Conservation (phyloP, 1,284 basidiomycete species). For the Moniliella sp. region DNA sequence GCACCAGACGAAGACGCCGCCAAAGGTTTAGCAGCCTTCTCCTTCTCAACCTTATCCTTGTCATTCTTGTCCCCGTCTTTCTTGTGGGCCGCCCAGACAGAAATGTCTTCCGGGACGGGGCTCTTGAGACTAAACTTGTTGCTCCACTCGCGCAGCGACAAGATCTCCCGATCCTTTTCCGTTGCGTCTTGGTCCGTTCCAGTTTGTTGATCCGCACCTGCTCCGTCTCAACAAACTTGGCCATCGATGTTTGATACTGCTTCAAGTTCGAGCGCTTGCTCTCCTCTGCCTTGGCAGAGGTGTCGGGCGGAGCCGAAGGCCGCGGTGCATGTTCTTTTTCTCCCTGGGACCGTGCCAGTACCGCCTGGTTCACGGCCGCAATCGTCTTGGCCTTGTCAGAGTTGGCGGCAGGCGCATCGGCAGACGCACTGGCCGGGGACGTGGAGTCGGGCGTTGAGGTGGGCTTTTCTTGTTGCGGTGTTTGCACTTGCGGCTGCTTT, state of each 20-base stretch:
- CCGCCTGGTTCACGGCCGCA: not conserved
- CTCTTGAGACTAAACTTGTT: conserved; percentile 85
- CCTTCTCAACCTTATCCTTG: conserved; percentile 7
- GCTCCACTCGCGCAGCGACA: conserved; percentile 75
- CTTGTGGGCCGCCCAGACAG: conserved; percentile 35
- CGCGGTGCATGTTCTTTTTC: conserved; percentile 7
- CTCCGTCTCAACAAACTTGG: conserved; percentile 1
- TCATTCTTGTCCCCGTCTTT: conserved; percentile 15
- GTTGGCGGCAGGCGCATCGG: not conserved
- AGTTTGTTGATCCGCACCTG: conserved; percentile 50
- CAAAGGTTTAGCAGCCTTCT: conserved; percentile 2
- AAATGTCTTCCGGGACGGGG: conserved; percentile 75
- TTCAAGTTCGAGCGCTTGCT: not conserved
- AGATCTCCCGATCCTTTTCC: conserved; percentile 76
- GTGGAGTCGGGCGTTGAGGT: conserved; percentile 74
- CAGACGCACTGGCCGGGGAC: conserved; percentile 44
- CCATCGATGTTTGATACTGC: too few relatives aligned
- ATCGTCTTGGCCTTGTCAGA: not conserved
- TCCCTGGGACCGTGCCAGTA: conserved; percentile 3
- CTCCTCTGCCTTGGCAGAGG: not conserved
- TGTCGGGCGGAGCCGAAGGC: conserved; percentile 11
- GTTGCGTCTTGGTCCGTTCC: conserved; percentile 59
- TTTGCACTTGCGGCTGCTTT: conserved; percentile 36
- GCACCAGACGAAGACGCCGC: conserved; percentile 1
- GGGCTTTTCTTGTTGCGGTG: conserved; percentile 79